Conservation (phyloP, 805 yeast species). For the Saccharomycopsis selenospora region DNA sequence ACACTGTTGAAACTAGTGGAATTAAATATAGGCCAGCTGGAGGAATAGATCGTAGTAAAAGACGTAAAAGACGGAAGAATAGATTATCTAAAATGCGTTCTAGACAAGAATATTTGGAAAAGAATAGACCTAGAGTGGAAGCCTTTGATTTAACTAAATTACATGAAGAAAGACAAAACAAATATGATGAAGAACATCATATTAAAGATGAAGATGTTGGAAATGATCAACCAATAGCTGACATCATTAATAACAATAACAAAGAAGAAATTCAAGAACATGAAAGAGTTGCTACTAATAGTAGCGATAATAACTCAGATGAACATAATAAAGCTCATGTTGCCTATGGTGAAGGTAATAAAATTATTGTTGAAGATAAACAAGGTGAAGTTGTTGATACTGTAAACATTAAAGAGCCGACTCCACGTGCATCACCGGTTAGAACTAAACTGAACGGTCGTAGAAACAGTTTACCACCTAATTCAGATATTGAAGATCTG, state of each 20-base stretch:
- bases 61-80: slow-evolving; percentile 28
- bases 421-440: too few relatives aligned
- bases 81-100: slow-evolving; percentile 9
- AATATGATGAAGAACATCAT: neutral
- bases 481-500: neutral
- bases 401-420: slow-evolving; percentile 24
- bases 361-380: slow-evolving; percentile 70
- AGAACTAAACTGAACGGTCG: too few relatives aligned
- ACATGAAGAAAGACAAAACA: slow-evolving; percentile 7
- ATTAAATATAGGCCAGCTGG: slow-evolving; percentile 65
- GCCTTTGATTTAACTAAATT: slow-evolving; percentile 17
- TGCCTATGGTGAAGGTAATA: slow-evolving; percentile 64
- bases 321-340: slow-evolving; percentile 25
- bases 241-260: slow-evolving; percentile 3
- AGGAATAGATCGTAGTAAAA: slow-evolving; percentile 53
- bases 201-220: neutral
- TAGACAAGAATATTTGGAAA: slow-evolving; percentile 21
- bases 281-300: slow-evolving; percentile 3
- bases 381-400: slow-evolving; percentile 74
- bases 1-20: slow-evolving; percentile 50
- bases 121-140: slow-evolving; percentile 16
- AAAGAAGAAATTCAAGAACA: slow-evolving; percentile 13
- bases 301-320: neutral
- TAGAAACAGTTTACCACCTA: too few relatives aligned
- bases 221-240: neutral